Conservation (phyloP, 2,329 filamentous ascomycete genomes). For the Sphaerulina vaccinii region DNA sequence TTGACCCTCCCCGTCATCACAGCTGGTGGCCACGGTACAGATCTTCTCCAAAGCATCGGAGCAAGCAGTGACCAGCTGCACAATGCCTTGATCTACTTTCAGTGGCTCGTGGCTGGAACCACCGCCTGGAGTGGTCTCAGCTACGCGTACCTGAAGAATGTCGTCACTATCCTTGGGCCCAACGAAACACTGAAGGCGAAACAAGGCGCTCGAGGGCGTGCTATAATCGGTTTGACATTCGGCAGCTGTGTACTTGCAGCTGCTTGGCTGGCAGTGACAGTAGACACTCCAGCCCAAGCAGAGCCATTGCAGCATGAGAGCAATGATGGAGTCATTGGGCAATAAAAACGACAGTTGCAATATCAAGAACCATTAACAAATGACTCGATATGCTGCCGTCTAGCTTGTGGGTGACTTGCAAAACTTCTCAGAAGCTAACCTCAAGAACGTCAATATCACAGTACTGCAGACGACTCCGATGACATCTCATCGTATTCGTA, state of each 20-base stretch:
- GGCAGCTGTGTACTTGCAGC: constrained; percentile 46
- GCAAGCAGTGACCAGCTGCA: constrained; percentile 35
- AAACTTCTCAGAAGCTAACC: no score
- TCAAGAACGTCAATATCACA: no score
- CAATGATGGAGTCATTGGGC: not conserved
- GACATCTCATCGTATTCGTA: no score
- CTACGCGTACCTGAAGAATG: constrained; percentile 87
- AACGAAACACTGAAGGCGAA: constrained; percentile 49
- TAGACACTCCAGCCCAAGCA: constrained; percentile 17
- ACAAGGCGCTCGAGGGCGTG: constrained; percentile 49
- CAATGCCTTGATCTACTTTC: constrained; percentile 45
- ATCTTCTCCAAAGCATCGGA: constrained; percentile 25
- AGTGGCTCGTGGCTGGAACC: constrained; percentile 81
- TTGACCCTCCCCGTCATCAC: constrained; percentile 73
- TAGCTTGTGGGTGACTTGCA: no score
- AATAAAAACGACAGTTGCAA: not conserved
- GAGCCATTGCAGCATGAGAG: not conserved
- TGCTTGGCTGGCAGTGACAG: constrained; percentile 30
- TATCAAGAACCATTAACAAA: not conserved
- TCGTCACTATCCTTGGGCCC: constrained; percentile 74
- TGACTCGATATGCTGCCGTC: not conserved
- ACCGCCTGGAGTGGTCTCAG: constrained; percentile 93
- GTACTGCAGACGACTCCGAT: no score
- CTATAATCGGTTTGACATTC: constrained; percentile 49
- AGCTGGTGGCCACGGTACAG: constrained; percentile 27